Evolutionary conservation across 2,329 filamentous ascomycete species (phyloP).

Genomic region (Exophiala lecanii-corni): DNA sequence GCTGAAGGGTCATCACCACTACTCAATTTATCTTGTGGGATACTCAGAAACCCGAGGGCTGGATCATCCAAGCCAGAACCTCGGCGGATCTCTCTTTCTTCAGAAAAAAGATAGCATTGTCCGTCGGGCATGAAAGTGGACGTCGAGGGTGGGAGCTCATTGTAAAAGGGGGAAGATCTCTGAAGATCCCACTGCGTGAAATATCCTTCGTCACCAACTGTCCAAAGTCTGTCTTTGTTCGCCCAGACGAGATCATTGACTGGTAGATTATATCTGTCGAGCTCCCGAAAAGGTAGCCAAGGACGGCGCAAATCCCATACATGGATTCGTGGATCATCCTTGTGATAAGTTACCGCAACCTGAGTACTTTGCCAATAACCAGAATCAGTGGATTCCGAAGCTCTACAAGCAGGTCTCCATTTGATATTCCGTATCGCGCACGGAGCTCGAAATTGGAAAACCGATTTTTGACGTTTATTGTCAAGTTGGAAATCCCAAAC

Average conservation of each 20-base stretch:
- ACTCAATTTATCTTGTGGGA: conserved; percentile 39
- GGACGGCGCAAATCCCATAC: conserved; percentile 62
- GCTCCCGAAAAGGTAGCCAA: conserved; percentile 57
- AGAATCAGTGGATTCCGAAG: conserved; percentile 46
- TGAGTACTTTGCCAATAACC: conserved; percentile 58
- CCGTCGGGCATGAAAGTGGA: conserved; percentile 55
- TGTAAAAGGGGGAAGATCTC: conserved; percentile 54
- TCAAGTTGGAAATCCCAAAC: conserved; percentile 61
- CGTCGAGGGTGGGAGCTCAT: conserved; percentile 53
- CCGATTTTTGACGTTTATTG: conserved; percentile 55
- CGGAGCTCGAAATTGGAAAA: conserved; percentile 55
- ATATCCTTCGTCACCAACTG: conserved; percentile 56
- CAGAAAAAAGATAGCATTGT: conserved; percentile 51
- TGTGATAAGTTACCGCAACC: conserved; percentile 58
- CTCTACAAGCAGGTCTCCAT: conserved; percentile 59
- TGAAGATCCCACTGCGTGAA: conserved; percentile 61
- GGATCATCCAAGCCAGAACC: conserved; percentile 38
- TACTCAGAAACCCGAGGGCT: conserved; percentile 37
- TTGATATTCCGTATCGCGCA: conserved; percentile 58
- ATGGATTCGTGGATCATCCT: conserved; percentile 57
- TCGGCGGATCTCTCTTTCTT: conserved; percentile 46
- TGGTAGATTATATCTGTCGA: conserved; percentile 51
- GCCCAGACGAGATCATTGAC: conserved; percentile 61
- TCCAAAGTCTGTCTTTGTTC: conserved; percentile 61
- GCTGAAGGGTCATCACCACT: conserved; percentile 45